Percentiles rank a stretch among this genome's conserved stretches.
These are phyloP conservation scores for Xerocomus minutiporus DNA, from an alignment of 1,284 basidiomycete genomes.

Conservation along the genomic window DNA sequence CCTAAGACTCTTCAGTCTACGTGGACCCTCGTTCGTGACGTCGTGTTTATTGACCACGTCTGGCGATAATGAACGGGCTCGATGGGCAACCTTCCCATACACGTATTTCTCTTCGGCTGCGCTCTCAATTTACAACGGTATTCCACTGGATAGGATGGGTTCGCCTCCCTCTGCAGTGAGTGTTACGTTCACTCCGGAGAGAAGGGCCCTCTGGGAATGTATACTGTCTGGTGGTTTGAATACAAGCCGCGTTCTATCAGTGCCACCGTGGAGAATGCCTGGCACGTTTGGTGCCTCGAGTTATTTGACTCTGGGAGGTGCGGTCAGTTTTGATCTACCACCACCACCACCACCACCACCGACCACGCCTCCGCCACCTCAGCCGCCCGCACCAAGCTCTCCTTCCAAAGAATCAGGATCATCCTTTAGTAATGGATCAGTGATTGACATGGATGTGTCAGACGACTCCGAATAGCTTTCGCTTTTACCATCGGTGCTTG, in stretches of 20 bases:
- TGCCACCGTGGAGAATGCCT: constrained; percentile 28
- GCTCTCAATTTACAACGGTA: constrained; percentile 50
- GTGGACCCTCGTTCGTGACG: background rate
- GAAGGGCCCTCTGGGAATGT: constrained; percentile 38
- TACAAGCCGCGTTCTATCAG: background rate
- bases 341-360: constrained; percentile 21
- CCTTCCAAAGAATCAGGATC: constrained; percentile 2
- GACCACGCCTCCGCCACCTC: constrained; percentile 26
- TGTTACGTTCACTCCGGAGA: constrained; percentile 37
- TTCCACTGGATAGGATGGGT: constrained; percentile 31
- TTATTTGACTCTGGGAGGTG: background rate
- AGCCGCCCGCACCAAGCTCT: constrained; percentile 8
- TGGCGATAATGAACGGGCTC: constrained; percentile 14
- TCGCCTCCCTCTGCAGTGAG: constrained; percentile 25
- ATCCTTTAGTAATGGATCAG: constrained; percentile 4
- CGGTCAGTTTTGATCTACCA: constrained; percentile 6
- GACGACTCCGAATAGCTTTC: constrained; percentile 24
- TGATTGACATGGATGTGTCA: constrained; percentile 29
- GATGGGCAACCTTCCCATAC: constrained; percentile 63
- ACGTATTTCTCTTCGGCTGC: constrained; percentile 53
- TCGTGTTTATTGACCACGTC: background rate
- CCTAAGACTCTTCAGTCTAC: constrained; percentile 9
- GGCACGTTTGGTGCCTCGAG: constrained; percentile 8
- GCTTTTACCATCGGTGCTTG: background rate
- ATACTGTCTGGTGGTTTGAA: constrained; percentile 26